Conservation (phyloP, 495 filamentous ascomycete genomes). For the Lophiotrema nucula region DNA sequence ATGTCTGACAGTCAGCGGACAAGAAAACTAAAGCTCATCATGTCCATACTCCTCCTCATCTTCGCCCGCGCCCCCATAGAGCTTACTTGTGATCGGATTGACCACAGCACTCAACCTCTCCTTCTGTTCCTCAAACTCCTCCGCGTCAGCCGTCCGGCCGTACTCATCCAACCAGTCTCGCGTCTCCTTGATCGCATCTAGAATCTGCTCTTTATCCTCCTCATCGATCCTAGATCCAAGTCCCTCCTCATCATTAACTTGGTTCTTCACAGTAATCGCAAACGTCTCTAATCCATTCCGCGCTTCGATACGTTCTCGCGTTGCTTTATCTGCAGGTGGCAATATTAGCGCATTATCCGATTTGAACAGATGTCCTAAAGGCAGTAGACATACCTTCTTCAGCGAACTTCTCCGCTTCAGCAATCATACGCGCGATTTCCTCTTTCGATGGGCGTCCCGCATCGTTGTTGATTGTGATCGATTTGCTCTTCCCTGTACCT, state of each 20-base stretch:
- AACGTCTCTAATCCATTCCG: slow-evolving; percentile 99
- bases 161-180: slow-evolving; percentile 97
- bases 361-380: too few relatives aligned
- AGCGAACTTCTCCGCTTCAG: slow-evolving; percentile 98
- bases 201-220: slow-evolving; percentile 94
- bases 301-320: slow-evolving; percentile 81
- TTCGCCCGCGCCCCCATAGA: slow-evolving; percentile 68
- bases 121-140: slow-evolving; percentile 98
- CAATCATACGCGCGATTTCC: slow-evolving; percentile 97
- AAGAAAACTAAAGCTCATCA: slow-evolving; percentile 72
- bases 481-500: slow-evolving; percentile 96
- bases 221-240: slow-evolving; percentile 95
- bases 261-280: slow-evolving; percentile 97
- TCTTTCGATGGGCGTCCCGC: slow-evolving; percentile 96
- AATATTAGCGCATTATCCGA: too few relatives aligned
- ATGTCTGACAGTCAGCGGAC: too few relatives aligned
- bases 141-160: slow-evolving; percentile 74
- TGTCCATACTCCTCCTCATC: slow-evolving; percentile 73
- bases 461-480: slow-evolving; percentile 98
- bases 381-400: slow-evolving; percentile 62
- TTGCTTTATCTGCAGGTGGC: slow-evolving; percentile 68
- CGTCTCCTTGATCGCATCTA: slow-evolving; percentile 94
- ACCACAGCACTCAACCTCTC: slow-evolving; percentile 94
- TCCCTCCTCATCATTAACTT: slow-evolving; percentile 93
- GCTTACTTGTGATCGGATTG: slow-evolving; percentile 96